A percentile compares a stretch with the other conserved stretches of the same genome.
These are phyloP conservation scores for Trichoderma harzianum DNA, from an alignment of 2,329 filamentous ascomycete species.

Conservation along the genomic window DNA sequence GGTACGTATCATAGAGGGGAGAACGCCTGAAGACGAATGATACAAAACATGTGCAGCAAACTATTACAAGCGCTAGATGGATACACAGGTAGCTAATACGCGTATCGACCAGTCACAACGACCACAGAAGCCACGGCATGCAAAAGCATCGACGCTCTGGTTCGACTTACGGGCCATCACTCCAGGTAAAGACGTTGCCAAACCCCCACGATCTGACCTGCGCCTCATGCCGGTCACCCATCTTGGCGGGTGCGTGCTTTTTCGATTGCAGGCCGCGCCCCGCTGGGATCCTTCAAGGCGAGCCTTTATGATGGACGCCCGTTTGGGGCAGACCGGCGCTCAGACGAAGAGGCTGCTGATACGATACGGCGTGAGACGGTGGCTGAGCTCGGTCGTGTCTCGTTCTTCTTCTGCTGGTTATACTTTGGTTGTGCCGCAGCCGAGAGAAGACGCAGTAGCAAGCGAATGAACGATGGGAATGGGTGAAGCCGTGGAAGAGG, in stretches of 20 bases:
- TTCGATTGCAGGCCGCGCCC: constrained; percentile 3
- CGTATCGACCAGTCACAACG: neutral
- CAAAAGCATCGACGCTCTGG: neutral
- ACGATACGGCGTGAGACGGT: neutral
- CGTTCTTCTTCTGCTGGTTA: too few relatives aligned
- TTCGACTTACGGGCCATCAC: constrained; percentile 59
- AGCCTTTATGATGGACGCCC: neutral
- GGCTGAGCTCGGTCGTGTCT: neutral
- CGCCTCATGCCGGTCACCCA: constrained; percentile 43
- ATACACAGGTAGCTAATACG: neutral
- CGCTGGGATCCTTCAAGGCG: constrained; percentile 7
- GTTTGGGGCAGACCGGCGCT: neutral
- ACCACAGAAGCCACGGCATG: neutral
- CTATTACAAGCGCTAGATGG: neutral
- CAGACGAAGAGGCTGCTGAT: neutral
- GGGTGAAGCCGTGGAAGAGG: neutral
- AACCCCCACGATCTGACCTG: constrained; percentile 70
- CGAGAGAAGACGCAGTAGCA: too few relatives aligned
- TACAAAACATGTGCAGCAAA: neutral
- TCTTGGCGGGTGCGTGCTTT: constrained; percentile 18
- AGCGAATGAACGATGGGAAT: neutral
- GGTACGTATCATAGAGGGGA: neutral
- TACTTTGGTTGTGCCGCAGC: too few relatives aligned
- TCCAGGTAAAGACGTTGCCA: constrained; percentile 67
- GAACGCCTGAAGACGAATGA: neutral